Evolutionary conservation across 345 rosid species (phyloP).

Genomic region (Dovyalis caffra): DNA sequence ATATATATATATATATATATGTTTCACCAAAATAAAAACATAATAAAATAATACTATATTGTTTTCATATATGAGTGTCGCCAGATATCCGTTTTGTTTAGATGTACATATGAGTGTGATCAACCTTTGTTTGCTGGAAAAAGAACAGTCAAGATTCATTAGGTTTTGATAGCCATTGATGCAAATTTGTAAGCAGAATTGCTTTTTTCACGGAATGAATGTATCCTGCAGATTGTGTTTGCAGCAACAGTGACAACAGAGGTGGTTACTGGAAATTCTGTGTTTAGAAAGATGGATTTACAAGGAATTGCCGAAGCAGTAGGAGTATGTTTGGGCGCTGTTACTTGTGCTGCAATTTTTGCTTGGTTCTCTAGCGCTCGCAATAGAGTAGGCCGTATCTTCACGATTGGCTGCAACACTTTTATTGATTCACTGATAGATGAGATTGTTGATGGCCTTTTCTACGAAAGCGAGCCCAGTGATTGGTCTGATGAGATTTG

Average conservation of each 20-base stretch:
- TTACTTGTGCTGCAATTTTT: constrained; percentile 61
- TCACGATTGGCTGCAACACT: constrained; percentile 65
- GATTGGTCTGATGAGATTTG: constrained; percentile 74
- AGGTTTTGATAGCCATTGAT: neutral
- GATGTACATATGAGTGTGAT: too few relatives aligned
- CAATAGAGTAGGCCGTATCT: constrained; percentile 64
- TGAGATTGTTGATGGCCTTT: constrained; percentile 86
- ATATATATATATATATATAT: too few relatives aligned
- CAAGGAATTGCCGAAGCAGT: constrained; percentile 65
- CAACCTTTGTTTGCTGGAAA: too few relatives aligned
- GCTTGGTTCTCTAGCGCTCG: constrained; percentile 85
- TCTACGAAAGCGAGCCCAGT: constrained; percentile 56
- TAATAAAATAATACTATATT: too few relatives aligned
- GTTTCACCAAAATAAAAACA: too few relatives aligned
- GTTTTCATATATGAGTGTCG: too few relatives aligned
- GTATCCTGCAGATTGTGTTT: constrained; percentile 59
- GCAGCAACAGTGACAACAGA: constrained; percentile 73
- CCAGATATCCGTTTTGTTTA: too few relatives aligned
- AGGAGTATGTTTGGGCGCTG: constrained; percentile 68
- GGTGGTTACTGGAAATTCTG: constrained; percentile 71
- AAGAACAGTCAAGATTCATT: too few relatives aligned
- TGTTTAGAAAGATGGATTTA: constrained; percentile 75
- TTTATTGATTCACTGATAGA: constrained; percentile 83
- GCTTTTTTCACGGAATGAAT: neutral
- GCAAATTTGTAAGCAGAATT: neutral